phyloP scores from a whole-genome alignment of 495 filamentous ascomycete genomes.

The Lophiostoma macrostomum region DNA sequence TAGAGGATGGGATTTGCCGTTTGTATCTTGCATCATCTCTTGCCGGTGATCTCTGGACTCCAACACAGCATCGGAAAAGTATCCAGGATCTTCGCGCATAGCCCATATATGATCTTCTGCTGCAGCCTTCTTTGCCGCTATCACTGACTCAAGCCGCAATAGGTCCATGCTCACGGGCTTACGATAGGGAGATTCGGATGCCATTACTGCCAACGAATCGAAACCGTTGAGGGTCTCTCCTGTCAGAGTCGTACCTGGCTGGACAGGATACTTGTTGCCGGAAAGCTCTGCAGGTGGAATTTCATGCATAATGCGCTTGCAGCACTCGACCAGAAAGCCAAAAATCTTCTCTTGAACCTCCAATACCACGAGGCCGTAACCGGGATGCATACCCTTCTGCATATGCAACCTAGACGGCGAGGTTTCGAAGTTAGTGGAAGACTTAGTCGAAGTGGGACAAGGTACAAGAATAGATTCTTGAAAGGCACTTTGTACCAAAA shows the following conservation, averaged over 20 bases:
- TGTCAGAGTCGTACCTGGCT: conserved; percentile 32
- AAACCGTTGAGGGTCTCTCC: conserved; percentile 21
- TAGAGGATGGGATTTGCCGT: conserved; percentile 36
- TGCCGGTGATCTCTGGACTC: conserved; percentile 45
- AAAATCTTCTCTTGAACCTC: conserved; percentile 48
- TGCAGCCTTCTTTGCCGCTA: conserved; percentile 40
- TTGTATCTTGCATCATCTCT: conserved; percentile 39
- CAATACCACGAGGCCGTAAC: conserved; percentile 47
- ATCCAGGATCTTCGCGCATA: conserved; percentile 55
- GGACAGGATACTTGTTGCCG: conserved; percentile 27
- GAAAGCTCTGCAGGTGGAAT: conserved; percentile 30
- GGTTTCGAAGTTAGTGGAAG: too few relatives aligned
- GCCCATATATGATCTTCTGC: conserved; percentile 52
- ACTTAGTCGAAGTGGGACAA: too few relatives aligned
- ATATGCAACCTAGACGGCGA: too few relatives aligned
- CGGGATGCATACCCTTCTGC: conserved; percentile 40
- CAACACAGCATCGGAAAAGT: conserved; percentile 44
- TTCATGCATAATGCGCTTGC: conserved; percentile 46
- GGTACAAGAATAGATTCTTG: too few relatives aligned
- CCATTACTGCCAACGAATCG: conserved; percentile 38
- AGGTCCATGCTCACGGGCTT: conserved; percentile 20
- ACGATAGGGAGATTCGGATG: conserved; percentile 14
- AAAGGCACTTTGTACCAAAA: too few relatives aligned
- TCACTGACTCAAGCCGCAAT: conserved; percentile 40
- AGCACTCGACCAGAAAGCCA: conserved; percentile 46